Conservation (phyloP, 352 stramenopile species). For the Phytopythium aichiense region DNA sequence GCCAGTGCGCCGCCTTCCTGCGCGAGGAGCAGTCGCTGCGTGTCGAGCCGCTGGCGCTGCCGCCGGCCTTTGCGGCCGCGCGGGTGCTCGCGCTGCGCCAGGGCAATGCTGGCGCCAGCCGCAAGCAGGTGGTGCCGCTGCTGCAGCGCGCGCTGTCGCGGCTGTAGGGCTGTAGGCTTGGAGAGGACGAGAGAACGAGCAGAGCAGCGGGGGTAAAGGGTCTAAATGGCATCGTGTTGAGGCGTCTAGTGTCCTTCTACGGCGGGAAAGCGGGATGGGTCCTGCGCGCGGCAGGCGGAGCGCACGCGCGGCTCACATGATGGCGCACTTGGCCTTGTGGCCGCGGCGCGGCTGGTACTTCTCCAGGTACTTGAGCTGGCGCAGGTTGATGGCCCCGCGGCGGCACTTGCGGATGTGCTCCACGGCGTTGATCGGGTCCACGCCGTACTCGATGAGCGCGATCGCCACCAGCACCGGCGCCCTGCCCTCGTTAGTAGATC, state of each 20-base stretch:
- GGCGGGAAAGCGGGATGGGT: not conserved
- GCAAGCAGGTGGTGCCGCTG: constrained; percentile 77
- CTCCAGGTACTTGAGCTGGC: constrained; percentile 97
- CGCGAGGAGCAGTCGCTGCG: constrained; percentile 31
- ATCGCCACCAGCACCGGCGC: constrained; percentile 97
- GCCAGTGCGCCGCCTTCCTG: constrained; percentile 37
- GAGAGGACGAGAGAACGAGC: not conserved
- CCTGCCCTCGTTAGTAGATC: constrained; percentile 16
- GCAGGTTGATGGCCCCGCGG: constrained; percentile 96
- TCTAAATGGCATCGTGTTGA: not conserved
- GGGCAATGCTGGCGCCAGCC: constrained; percentile 51
- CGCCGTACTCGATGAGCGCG: constrained; percentile 95
- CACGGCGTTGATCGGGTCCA: constrained; percentile 96
- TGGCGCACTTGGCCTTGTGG: constrained; percentile 75
- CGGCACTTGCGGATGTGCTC: constrained; percentile 94
- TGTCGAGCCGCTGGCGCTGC: constrained; percentile 33
- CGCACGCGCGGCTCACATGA: constrained; percentile 58
- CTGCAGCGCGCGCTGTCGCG: constrained; percentile 40
- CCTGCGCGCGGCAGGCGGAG: not conserved
- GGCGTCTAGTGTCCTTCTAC: not conserved
- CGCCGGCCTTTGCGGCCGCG: constrained; percentile 17
- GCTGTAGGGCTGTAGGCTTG: not conserved
- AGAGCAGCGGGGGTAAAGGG: not conserved
- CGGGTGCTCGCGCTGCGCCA: constrained; percentile 48
- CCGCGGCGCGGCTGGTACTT: constrained; percentile 87